These are phyloP conservation scores for Chytriomyces confervae DNA, from an alignment of 192 early-diverging fungal genomes.

Conservation along the genomic window DNA sequence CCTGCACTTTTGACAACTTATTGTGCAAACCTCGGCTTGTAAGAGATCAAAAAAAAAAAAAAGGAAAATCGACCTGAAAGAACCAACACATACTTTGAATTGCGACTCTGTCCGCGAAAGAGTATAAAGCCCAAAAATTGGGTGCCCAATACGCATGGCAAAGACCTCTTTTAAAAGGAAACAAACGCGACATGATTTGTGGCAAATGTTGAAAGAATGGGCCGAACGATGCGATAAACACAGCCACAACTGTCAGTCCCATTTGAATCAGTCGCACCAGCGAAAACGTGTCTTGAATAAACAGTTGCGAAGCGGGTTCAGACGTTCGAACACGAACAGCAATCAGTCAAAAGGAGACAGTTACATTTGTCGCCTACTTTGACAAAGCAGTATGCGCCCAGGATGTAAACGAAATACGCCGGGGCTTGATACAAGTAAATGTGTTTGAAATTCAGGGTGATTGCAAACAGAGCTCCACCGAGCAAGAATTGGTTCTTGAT, in stretches of 20 bases:
- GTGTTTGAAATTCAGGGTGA: conserved; percentile 95
- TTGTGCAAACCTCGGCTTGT: neutral
- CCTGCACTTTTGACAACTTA: too few species aligned
- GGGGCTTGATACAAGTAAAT: conserved; percentile 87
- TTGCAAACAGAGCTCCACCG: conserved; percentile 82
- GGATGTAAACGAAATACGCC: conserved; percentile 90
- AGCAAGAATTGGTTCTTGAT: conserved; percentile 61
- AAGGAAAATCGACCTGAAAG: too few species aligned
- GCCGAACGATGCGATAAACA: conserved; percentile 82
- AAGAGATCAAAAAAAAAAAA: conserved; percentile 24
- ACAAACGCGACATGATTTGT: conserved; percentile 81
- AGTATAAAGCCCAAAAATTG: conserved; percentile 96
- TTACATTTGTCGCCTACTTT: conserved; percentile 4
- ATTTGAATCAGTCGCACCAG: conserved; percentile 60
- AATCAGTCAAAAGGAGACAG: neutral
- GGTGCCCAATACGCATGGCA: conserved; percentile 98
- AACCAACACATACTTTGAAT: conserved; percentile 53
- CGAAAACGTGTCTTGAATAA: conserved; percentile 34
- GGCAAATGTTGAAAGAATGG: conserved; percentile 82
- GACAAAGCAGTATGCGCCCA: conserved; percentile 77
- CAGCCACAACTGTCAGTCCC: conserved; percentile 65
- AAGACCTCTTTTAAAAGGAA: conserved; percentile 96
- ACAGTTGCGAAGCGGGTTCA: conserved; percentile 1
- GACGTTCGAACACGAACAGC: neutral
- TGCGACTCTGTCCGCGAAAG: conserved; percentile 75